Percentiles rank a stretch among this genome's conserved stretches.
These are phyloP conservation scores for Meripilus lineatus DNA, from an alignment of 1,284 basidiomycete genomes.

Conservation along the genomic window DNA sequence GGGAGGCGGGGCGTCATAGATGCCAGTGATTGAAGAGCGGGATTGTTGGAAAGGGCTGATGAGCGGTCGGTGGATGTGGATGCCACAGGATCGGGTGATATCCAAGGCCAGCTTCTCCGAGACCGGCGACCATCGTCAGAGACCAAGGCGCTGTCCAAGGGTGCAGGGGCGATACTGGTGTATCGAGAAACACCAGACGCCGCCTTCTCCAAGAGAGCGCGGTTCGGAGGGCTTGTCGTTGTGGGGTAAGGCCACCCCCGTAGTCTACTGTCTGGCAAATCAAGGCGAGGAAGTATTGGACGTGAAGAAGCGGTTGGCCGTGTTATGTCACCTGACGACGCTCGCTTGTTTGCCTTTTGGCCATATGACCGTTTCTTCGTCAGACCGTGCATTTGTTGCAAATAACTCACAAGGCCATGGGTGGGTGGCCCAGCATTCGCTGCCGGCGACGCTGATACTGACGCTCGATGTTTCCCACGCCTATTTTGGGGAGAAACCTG, in stretches of 20 bases:
- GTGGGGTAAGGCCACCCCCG: conserved; percentile 1
- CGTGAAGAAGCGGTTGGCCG: conserved; percentile 17
- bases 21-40: conserved; percentile 22
- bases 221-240: not conserved
- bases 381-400: conserved; percentile 29
- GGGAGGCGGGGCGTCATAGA: conserved; percentile 22
- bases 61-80: conserved; percentile 13
- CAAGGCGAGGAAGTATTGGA: conserved; percentile 27
- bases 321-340: conserved; percentile 16
- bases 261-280: conserved; percentile 13
- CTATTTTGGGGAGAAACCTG: too few relatives aligned
- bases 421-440: conserved; percentile 11
- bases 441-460: conserved; percentile 12
- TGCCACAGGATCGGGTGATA: conserved; percentile 17
- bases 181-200: not conserved
- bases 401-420: conserved; percentile 24
- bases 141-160: not conserved
- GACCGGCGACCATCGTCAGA: conserved; percentile 7
- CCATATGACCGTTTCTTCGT: conserved; percentile 27
- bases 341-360: conserved; percentile 15
- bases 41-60: conserved; percentile 15
- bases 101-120: conserved; percentile 21
- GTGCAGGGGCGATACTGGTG: not conserved
- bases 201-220: not conserved
- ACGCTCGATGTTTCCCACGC: not conserved